These are phyloP conservation scores for Leavenworthia alabamica DNA, from an alignment of 345 rosid genomes.

Conservation along the genomic window DNA sequence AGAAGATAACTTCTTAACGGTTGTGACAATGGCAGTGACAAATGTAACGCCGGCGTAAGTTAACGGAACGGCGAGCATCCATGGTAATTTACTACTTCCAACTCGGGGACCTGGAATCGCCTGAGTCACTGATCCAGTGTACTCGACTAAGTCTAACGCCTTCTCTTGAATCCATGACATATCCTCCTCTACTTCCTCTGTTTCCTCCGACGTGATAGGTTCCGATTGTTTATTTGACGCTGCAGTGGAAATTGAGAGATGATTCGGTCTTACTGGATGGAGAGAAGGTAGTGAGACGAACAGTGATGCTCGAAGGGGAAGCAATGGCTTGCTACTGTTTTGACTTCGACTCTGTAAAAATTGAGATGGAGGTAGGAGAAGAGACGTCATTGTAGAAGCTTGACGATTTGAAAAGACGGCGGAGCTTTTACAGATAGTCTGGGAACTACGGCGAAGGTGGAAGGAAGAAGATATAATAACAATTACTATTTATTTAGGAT, in stretches of 20 bases:
- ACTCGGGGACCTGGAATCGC: constrained; percentile 96
- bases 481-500: background rate
- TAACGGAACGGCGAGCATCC: constrained; percentile 86
- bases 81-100: constrained; percentile 80
- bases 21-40: constrained; percentile 72
- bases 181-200: constrained; percentile 78
- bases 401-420: constrained; percentile 6
- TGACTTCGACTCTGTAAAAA: constrained; percentile 24
- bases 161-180: constrained; percentile 93
- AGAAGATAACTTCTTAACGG: constrained; percentile 63
- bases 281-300: constrained; percentile 18
- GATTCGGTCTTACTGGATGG: constrained; percentile 7
- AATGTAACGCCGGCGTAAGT: constrained; percentile 70
- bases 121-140: constrained; percentile 84
- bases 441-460: background rate
- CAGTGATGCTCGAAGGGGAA: constrained; percentile 23
- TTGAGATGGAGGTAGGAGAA: constrained; percentile 27
- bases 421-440: constrained; percentile 23
- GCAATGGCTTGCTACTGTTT: constrained; percentile 7
- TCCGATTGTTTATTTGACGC: constrained; percentile 34
- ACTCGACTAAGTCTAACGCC: constrained; percentile 82
- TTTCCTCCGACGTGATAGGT: constrained; percentile 26
- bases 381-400: constrained; percentile 36
- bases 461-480: background rate
- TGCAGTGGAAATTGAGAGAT: constrained; percentile 15